Evolutionary conservation across 768 basidiomycete genomes (phyloP), one percentile per base, ranked within the genome.

Genomic region (Obba rivulosa): DNA sequence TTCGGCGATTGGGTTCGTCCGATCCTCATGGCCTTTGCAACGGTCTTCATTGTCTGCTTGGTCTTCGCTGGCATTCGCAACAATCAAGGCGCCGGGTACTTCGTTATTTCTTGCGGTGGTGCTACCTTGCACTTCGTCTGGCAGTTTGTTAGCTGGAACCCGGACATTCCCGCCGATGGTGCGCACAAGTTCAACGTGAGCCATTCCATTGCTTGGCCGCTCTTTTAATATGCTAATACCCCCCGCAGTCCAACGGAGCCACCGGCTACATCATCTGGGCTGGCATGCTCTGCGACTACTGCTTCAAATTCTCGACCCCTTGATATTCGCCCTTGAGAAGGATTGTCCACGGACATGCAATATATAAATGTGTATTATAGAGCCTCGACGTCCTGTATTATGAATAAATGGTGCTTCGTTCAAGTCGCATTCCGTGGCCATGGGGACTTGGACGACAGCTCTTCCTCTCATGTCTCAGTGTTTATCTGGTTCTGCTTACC

Each of bases 1-100:
- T 87, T 85, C 58, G 84, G 81, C 13, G 63, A 70, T 2, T 73
- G 74, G 63, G 79, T 85, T 25, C 71, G 77, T 2, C 73, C 78
- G 0, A 68, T 86, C 50, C 73, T 87, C 34, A 61, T 76, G 10
- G 49, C 59, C 31, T 81, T 83, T 56, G 79, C 76, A 1, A 42
- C 73, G 3, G 61, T 58, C 0, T 85, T 89, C 61, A 59, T 84
- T 37, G 59, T 64, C 2, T 65, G 75, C 58, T 69, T 89, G 21
- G 62, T 69, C n/a, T 50, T 70, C 24, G 73, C 76, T 0, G 87
- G 86, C 0, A 63, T 72, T 53, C 58, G 69, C 9, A 82, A 84
- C 47, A 59, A 62, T 0, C 78, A 83, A 38, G 77, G 81, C 3
- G 61, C 60, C n/a, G 54, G 67, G 0, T 80, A 71, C 57, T 78